Conservation (phyloP, 257 asterid genomes). For the Hygrophila difformis region DNA sequence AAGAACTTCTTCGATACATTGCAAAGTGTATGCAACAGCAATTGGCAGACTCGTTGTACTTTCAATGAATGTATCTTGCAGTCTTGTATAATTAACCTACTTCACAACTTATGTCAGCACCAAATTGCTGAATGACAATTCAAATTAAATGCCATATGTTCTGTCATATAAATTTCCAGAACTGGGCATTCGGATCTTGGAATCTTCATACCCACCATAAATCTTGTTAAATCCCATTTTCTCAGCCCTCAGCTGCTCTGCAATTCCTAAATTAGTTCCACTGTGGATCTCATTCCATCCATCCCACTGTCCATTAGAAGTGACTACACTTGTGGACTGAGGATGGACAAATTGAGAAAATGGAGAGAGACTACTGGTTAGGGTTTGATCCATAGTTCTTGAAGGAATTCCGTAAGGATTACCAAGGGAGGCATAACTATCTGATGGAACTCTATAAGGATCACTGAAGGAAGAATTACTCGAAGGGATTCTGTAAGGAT, state of each 20-base stretch:
- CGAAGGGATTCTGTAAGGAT: slow-evolving; percentile 22
- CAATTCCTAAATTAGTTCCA: slow-evolving; percentile 54
- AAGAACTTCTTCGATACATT: background rate
- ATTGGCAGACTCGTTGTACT: background rate
- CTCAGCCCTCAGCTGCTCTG: slow-evolving; percentile 63
- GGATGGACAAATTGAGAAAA: slow-evolving; percentile 48
- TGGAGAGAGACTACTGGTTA: slow-evolving; percentile 46
- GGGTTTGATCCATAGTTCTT: slow-evolving; percentile 56
- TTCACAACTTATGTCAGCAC: background rate
- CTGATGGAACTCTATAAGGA: slow-evolving; percentile 42
- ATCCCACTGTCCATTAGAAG: slow-evolving; percentile 84
- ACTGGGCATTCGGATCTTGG: slow-evolving; percentile 58
- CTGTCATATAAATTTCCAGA: slow-evolving; percentile 67
- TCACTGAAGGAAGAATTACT: background rate
- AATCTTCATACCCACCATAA: slow-evolving; percentile 65
- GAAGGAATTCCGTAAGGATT: slow-evolving; percentile 42
- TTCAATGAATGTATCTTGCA: background rate
- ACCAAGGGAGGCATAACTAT: too few species aligned
- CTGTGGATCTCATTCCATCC: slow-evolving; percentile 65
- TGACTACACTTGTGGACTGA: slow-evolving; percentile 49
- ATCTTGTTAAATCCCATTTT: slow-evolving; percentile 49
- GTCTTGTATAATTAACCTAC: background rate
- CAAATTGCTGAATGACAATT: background rate
- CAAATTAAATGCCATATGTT: slow-evolving; percentile 54
- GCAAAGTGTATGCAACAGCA: background rate